Evolutionary conservation across 768 basidiomycete genomes (phyloP).

Genomic region (Mycena amicta): DNA sequence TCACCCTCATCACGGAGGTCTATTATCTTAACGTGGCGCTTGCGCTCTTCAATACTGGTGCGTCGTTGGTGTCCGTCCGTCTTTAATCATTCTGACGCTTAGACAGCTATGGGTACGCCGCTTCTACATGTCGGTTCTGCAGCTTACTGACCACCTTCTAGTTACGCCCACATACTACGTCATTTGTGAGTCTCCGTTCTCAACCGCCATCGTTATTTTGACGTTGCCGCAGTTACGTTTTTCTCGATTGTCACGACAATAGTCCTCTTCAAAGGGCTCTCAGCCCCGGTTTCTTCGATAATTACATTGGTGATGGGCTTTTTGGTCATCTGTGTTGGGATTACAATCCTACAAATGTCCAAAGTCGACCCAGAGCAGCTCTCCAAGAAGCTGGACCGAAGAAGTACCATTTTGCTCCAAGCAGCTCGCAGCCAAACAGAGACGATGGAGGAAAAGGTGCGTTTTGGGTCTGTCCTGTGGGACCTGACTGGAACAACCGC

Average conservation of each 20-base stretch:
- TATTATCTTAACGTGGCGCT: slow-evolving; percentile 96
- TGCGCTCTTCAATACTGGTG: slow-evolving; percentile 91
- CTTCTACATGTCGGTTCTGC: not conserved
- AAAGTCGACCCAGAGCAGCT: slow-evolving; percentile 87
- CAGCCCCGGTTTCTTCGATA: slow-evolving; percentile 75
- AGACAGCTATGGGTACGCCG: slow-evolving; percentile 62
- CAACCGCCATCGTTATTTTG: slow-evolving; percentile 15
- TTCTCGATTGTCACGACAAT: slow-evolving; percentile 84
- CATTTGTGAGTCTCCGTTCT: slow-evolving; percentile 54
- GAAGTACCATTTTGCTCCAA: slow-evolving; percentile 87
- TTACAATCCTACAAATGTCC: slow-evolving; percentile 93
- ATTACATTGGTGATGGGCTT: slow-evolving; percentile 93
- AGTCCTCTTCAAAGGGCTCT: slow-evolving; percentile 88
- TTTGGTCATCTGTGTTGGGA: slow-evolving; percentile 87
- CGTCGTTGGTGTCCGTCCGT: slow-evolving; percentile 24
- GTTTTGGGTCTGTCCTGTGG: not conserved
- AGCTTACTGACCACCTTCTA: slow-evolving; percentile 31
- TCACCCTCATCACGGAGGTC: slow-evolving; percentile 89
- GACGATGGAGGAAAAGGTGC: slow-evolving; percentile 65
- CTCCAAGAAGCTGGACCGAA: slow-evolving; percentile 73
- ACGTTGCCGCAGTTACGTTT: slow-evolving; percentile 62
- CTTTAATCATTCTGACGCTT: slow-evolving; percentile 11
- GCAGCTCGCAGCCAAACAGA: slow-evolving; percentile 78
- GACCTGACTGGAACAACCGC: slow-evolving; percentile 23
- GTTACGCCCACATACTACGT: slow-evolving; percentile 90